These are phyloP conservation scores for Globisporangium middletonii DNA, from an alignment of 352 stramenopile genomes.

Conservation along the genomic window DNA sequence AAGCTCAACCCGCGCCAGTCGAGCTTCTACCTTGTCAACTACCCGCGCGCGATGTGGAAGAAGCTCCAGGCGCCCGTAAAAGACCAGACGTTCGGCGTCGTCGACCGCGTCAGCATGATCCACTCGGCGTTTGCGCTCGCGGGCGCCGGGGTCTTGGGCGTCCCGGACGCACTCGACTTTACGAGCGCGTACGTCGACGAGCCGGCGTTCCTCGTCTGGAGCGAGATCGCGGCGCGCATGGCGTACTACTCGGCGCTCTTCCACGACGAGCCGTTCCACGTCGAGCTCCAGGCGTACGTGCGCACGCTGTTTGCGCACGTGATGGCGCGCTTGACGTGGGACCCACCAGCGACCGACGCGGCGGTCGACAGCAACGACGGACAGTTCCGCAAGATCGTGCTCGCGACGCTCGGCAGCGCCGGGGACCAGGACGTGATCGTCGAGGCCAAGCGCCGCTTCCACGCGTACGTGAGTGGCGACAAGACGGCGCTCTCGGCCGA, in stretches of 20 bases:
- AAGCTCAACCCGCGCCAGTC: slow-evolving; percentile 95
- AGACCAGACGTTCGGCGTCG: slow-evolving; percentile 46
- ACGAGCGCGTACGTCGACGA: slow-evolving; percentile 50
- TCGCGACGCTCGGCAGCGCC: slow-evolving; percentile 42
- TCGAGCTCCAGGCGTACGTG: slow-evolving; percentile 47
- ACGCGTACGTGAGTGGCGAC: slow-evolving; percentile 39
- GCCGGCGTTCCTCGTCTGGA: slow-evolving; percentile 57
- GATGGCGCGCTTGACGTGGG: slow-evolving; percentile 54
- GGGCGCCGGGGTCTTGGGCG: slow-evolving; percentile 31
- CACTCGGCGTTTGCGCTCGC: slow-evolving; percentile 92
- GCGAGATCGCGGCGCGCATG: slow-evolving; percentile 54
- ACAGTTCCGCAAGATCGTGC: slow-evolving; percentile 59
- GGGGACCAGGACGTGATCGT: slow-evolving; percentile 43
- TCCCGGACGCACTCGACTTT: slow-evolving; percentile 58
- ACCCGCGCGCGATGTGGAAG: slow-evolving; percentile 83
- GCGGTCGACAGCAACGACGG: slow-evolving; percentile 29
- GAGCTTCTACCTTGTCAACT: slow-evolving; percentile 94
- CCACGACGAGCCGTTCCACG: slow-evolving; percentile 43
- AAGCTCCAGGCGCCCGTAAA: slow-evolving; percentile 59
- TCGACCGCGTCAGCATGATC: slow-evolving; percentile 91
- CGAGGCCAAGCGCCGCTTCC: slow-evolving; percentile 52
- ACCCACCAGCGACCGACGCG: slow-evolving; percentile 15
- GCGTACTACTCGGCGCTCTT: slow-evolving; percentile 49
- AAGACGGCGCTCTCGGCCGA: slow-evolving; percentile 42
- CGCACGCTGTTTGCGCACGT: slow-evolving; percentile 44